Evolutionary conservation across 2,329 filamentous ascomycete genomes (phyloP).

Genomic region (Aspergillus fumigatus): DNA sequence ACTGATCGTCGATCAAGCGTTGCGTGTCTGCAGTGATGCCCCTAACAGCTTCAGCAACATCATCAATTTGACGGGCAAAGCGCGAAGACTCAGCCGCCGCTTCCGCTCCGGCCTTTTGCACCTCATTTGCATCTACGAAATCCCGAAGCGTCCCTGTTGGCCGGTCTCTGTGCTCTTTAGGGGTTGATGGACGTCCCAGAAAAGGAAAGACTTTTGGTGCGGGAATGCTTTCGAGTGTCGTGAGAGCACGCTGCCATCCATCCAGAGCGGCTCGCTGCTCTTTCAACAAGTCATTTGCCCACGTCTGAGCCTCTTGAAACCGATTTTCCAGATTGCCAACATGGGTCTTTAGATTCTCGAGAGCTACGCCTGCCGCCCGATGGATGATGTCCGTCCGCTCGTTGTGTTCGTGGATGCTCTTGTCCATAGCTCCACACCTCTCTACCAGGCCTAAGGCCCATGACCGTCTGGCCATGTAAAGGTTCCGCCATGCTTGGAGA

Average conservation of each 20-base stretch:
- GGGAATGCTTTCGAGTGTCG: constrained; percentile 37
- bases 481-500: constrained; percentile 78
- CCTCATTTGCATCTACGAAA: constrained; percentile 69
- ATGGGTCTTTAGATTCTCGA: constrained; percentile 63
- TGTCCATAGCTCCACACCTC: constrained; percentile 63
- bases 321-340: constrained; percentile 42
- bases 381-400: constrained; percentile 53
- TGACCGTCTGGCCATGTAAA: constrained; percentile 73
- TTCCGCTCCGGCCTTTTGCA: constrained; percentile 66
- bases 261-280: constrained; percentile 42
- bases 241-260: constrained; percentile 38
- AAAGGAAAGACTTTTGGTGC: constrained; percentile 42
- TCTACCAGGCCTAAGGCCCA: constrained; percentile 73
- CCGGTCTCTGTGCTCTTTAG: constrained; percentile 40
- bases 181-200: constrained; percentile 37
- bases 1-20: constrained; percentile 32
- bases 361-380: constrained; percentile 75
- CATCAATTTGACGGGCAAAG: constrained; percentile 57
- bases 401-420: constrained; percentile 53
- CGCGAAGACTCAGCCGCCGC: constrained; percentile 56
- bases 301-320: constrained; percentile 43
- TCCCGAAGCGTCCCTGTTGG: constrained; percentile 62
- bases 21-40: constrained; percentile 56
- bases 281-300: constrained; percentile 42
- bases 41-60: constrained; percentile 57